These are phyloP conservation scores for Colletotrichum spinosum DNA, from an alignment of 2,329 filamentous ascomycete species.

Conservation along the genomic window DNA sequence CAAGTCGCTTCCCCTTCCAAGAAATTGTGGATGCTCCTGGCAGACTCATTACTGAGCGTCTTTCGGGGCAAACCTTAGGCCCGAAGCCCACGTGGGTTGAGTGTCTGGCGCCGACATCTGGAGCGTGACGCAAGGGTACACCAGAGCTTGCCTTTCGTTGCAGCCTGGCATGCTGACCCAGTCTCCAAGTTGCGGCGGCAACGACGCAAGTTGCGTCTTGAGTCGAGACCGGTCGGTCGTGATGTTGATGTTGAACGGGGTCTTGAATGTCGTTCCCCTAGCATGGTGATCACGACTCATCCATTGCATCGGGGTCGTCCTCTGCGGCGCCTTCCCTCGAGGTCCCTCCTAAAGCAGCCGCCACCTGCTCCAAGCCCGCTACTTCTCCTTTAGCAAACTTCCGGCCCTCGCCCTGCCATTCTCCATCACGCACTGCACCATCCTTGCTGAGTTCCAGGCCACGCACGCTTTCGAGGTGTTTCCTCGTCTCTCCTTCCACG, in stretches of 20 bases:
- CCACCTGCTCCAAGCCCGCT: conserved; percentile 66
- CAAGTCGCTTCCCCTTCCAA: too few relatives aligned
- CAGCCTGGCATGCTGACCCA: too few relatives aligned
- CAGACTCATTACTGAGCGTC: too few relatives aligned
- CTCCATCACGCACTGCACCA: conserved; percentile 73
- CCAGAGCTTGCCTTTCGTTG: too few relatives aligned
- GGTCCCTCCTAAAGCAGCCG: conserved; percentile 55
- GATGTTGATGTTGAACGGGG: not conserved
- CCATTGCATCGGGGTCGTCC: conserved; percentile 30
- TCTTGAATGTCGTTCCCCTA: not conserved
- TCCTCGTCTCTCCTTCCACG: conserved; percentile 81
- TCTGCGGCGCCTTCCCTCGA: conserved; percentile 30
- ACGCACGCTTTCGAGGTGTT: conserved; percentile 78
- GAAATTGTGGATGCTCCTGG: too few relatives aligned
- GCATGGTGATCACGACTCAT: conserved; percentile 29
- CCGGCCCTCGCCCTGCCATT: conserved; percentile 69
- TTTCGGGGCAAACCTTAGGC: too few relatives aligned
- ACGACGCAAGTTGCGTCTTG: too few relatives aligned
- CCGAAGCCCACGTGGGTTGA: too few relatives aligned
- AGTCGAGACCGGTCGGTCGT: not conserved
- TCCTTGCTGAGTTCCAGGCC: conserved; percentile 73
- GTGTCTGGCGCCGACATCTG: too few relatives aligned
- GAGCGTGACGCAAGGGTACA: too few relatives aligned
- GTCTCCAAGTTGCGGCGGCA: too few relatives aligned
- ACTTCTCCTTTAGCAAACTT: conserved; percentile 65